phyloP scores from a whole-genome alignment of 768 basidiomycete genomes.

The Tulasnella sp. region DNA sequence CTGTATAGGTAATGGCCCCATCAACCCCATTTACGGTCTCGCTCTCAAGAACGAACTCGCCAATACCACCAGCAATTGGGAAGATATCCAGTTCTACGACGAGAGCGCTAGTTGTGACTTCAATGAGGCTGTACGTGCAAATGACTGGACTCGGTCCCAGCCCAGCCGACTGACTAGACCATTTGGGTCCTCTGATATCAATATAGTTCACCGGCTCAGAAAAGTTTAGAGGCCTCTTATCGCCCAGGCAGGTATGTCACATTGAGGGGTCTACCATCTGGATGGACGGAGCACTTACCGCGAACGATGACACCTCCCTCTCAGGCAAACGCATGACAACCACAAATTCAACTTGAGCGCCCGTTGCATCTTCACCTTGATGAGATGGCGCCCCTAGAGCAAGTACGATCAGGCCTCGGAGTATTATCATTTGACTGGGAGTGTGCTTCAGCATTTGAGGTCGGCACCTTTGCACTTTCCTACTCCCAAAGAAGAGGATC shows the following conservation, averaged over 20 bases:
- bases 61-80: conserved; percentile 13
- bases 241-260: neutral
- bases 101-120: neutral
- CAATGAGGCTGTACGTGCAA: neutral
- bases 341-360: conserved; percentile 55
- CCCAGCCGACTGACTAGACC: neutral
- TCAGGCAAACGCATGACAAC: conserved; percentile 47
- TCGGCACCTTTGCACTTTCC: conserved; percentile 43
- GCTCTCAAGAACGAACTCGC: conserved; percentile 36
- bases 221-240: too few relatives aligned
- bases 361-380: conserved; percentile 53
- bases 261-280: neutral
- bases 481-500: too few relatives aligned
- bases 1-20: conserved; percentile 41
- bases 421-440: conserved; percentile 54
- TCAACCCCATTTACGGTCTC: conserved; percentile 59
- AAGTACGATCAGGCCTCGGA: conserved; percentile 52
- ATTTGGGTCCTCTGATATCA: too few relatives aligned
- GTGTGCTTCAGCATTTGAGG: conserved; percentile 58
- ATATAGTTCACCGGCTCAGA: too few relatives aligned
- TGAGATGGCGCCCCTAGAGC: conserved; percentile 48
- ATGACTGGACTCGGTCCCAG: neutral
- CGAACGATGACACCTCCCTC: neutral
- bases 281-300: neutral
- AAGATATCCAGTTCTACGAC: conserved; percentile 24